These are phyloP conservation scores for Neotropicomus parvogracilis DNA, from an alignment of 1,284 basidiomycete species.

Conservation along the genomic window DNA sequence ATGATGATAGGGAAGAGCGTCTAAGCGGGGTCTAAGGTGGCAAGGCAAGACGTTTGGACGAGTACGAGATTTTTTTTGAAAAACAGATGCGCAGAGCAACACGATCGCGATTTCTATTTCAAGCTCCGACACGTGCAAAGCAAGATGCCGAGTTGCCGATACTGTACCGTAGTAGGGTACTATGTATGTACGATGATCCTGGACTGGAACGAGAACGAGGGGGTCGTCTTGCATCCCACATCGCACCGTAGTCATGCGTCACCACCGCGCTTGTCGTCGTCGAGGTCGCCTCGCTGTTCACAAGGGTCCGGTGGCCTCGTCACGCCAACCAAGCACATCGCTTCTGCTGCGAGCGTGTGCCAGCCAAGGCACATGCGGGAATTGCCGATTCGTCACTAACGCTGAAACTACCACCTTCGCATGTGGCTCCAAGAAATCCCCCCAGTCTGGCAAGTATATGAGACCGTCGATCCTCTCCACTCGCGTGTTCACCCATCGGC, in stretches of 20 bases:
- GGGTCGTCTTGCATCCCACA: no score
- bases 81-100: constrained; percentile 28
- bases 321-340: neutral
- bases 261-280: neutral
- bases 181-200: no score
- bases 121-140: constrained; percentile 37
- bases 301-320: no score
- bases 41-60: constrained; percentile 19
- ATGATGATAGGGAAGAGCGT: constrained; percentile 16
- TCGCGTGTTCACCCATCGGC: constrained; percentile 5
- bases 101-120: constrained; percentile 31
- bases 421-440: neutral
- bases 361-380: constrained; percentile 9
- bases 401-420: constrained; percentile 2
- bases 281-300: no score
- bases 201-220: no score
- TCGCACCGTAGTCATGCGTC: neutral
- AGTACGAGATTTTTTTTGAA: constrained; percentile 26
- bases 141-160: constrained; percentile 1
- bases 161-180: no score
- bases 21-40: constrained; percentile 24
- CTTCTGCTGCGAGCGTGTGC: neutral
- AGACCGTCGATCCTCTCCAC: neutral
- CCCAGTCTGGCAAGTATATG: constrained; percentile 15
- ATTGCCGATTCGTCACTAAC: constrained; percentile 19